Conservation (phyloP, 225 moss, liverwort and hornwort species). For the Marchantia polymorpha region DNA sequence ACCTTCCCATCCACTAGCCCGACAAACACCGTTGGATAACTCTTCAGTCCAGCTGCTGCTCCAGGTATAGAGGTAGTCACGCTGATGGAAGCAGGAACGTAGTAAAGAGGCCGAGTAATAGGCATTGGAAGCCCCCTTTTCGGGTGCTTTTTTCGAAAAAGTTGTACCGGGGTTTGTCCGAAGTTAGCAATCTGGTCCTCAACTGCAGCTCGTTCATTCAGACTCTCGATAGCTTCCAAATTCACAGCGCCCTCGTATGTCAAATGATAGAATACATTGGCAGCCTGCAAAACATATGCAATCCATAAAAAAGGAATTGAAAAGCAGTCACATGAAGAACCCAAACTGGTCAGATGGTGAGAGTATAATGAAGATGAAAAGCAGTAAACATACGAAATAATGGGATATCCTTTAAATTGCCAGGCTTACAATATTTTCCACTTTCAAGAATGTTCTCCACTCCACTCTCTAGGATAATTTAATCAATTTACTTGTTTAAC, state of each 20-base stretch:
- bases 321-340: background rate
- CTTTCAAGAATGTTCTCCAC: too few relatives aligned
- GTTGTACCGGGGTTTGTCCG: conserved; percentile 70
- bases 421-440: too few relatives aligned
- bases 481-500: too few relatives aligned
- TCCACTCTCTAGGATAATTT: too few relatives aligned
- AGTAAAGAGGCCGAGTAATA: conserved; percentile 71
- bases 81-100: conserved; percentile 74
- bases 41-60: conserved; percentile 51
- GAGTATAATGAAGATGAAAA: too few relatives aligned
- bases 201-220: conserved; percentile 66
- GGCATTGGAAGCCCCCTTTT: conserved; percentile 71
- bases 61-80: conserved; percentile 49
- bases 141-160: conserved; percentile 68
- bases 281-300: conserved; percentile 45
- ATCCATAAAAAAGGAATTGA: background rate
- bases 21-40: conserved; percentile 50
- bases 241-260: conserved; percentile 82
- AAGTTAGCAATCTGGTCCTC: conserved; percentile 84
- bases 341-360: too few relatives aligned
- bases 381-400: too few relatives aligned
- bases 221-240: conserved; percentile 60
- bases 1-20: conserved; percentile 70
- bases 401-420: too few relatives aligned
- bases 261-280: conserved; percentile 76